Conservation (phyloP, 73 alveolate genomes). For the Paramecium tetraurelia region DNA sequence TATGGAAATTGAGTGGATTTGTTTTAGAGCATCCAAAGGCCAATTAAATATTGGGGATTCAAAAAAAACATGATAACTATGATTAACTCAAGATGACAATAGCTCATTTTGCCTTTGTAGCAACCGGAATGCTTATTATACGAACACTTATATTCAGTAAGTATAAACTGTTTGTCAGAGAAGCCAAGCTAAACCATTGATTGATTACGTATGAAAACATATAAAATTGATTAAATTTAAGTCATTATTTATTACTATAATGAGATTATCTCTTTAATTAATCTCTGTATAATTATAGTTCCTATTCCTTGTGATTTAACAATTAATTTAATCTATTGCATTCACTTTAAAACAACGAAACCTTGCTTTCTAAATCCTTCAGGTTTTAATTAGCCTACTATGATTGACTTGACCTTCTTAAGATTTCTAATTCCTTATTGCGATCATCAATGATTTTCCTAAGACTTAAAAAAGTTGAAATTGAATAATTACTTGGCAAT, state of each 20-base stretch:
- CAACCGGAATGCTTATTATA: not conserved
- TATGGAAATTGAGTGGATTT: not conserved
- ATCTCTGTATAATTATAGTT: not conserved
- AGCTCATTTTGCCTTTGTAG: not conserved
- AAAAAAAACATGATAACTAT: not conserved
- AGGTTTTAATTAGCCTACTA: not conserved
- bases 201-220: not conserved
- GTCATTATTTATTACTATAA: conserved; percentile 18
- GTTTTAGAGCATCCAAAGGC: not conserved
- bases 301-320: not conserved
- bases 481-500: not conserved
- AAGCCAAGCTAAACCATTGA: not conserved
- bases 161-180: not conserved
- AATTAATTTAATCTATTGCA: not conserved
- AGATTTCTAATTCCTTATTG: not conserved
- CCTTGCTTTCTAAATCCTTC: conserved; percentile 25
- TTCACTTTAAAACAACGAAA: not conserved
- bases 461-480: not conserved
- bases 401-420: not conserved
- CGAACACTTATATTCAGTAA: not conserved
- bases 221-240: not conserved
- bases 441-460: conserved; percentile 25
- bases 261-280: conserved; percentile 26
- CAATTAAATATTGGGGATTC: not conserved
- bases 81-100: not conserved